A percentile compares a stretch with the other conserved stretches of the same genome.
phyloP scores from a whole-genome alignment of 2,329 filamentous ascomycete genomes.

The Aspergillus udagawae region DNA sequence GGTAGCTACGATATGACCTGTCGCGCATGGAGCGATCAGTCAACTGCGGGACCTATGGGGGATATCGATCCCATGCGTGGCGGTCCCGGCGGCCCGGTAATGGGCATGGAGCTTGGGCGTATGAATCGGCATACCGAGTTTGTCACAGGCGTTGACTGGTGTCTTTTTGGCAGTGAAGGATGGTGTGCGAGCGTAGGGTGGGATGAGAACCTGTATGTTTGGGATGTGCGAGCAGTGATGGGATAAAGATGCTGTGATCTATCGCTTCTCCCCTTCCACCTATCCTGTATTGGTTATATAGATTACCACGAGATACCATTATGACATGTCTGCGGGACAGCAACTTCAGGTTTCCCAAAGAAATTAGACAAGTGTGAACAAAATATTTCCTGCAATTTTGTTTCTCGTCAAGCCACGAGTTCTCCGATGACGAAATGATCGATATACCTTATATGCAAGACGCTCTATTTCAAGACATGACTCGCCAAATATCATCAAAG shows the following conservation, averaged over 20 bases:
- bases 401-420: neutral
- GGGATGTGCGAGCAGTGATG: conserved; percentile 76
- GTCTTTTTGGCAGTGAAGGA: conserved; percentile 87
- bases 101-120: conserved; percentile 70
- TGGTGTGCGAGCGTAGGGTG: conserved; percentile 94
- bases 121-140: conserved; percentile 97
- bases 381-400: neutral
- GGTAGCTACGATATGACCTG: conserved; percentile 99
- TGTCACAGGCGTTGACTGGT: conserved; percentile 95
- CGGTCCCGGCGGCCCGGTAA: conserved; percentile 35
- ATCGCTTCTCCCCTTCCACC: conserved; percentile 4
- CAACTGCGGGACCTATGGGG: conserved; percentile 31
- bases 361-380: neutral
- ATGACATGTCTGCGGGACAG: neutral
- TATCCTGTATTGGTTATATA: conserved; percentile 21
- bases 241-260: conserved; percentile 12
- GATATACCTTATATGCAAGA: neutral
- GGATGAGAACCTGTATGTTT: conserved; percentile 87
- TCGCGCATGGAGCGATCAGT: conserved; percentile 86
- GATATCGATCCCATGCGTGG: conserved; percentile 38
- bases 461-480: neutral
- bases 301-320: conserved; percentile 20
- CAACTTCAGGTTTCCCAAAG: neutral
- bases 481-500: neutral
- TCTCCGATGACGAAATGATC: neutral